Percentiles rank a stretch among this genome's conserved stretches.
These are phyloP conservation scores for Zygnema cylindricum DNA, from an alignment of 139 green algal species.

Conservation along the genomic window DNA sequence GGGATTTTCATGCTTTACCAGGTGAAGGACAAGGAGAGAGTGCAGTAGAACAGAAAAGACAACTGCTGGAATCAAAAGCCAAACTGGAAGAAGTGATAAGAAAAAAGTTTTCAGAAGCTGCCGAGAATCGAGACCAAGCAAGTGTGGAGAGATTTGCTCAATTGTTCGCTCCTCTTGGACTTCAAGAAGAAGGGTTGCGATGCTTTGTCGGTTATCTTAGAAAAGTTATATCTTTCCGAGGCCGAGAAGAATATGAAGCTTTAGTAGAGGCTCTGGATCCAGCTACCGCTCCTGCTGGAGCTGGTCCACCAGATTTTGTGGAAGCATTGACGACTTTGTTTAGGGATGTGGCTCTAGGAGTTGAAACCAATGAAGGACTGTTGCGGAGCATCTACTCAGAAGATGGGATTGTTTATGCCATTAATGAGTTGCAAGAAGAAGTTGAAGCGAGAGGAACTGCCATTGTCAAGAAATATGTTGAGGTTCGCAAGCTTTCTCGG, in stretches of 20 bases:
- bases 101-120: conserved; percentile 70
- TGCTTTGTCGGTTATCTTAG: conserved; percentile 72
- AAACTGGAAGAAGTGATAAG: conserved; percentile 76
- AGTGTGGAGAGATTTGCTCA: conserved; percentile 78
- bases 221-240: conserved; percentile 62
- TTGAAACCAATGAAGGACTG: conserved; percentile 82
- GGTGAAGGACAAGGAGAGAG: conserved; percentile 26
- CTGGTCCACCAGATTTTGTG: conserved; percentile 67
- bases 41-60: conserved; percentile 69
- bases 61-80: conserved; percentile 70
- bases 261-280: conserved; percentile 64
- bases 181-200: conserved; percentile 76
- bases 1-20: not conserved
- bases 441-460: conserved; percentile 73
- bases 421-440: conserved; percentile 72
- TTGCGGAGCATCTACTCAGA: conserved; percentile 78
- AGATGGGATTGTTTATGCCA: conserved; percentile 68
- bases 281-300: conserved; percentile 38
- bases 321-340: conserved; percentile 79
- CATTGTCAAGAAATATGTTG: conserved; percentile 80
- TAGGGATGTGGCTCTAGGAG: conserved; percentile 74
- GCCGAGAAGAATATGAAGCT: conserved; percentile 68
- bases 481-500: conserved; percentile 72
- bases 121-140: conserved; percentile 68
- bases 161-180: conserved; percentile 80